Conservation (phyloP, 352 stramenopile genomes). For the Globisporangium radiosum region DNA sequence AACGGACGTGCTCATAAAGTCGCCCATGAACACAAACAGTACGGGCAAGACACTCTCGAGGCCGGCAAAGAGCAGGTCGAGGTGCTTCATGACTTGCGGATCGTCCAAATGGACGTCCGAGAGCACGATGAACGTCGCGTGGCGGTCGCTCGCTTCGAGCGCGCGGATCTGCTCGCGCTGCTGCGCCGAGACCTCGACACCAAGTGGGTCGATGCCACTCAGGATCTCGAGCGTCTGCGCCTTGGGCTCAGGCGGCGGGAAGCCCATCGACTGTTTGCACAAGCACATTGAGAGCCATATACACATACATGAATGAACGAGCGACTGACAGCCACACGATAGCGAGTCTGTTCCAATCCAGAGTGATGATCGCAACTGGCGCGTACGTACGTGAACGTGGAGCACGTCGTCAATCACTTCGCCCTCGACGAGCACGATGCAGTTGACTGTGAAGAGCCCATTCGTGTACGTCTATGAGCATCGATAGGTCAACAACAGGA, state of each 20-base stretch:
- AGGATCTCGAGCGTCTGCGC: slow-evolving; percentile 68
- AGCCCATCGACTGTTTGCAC: slow-evolving; percentile 76
- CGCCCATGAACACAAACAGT: slow-evolving; percentile 93
- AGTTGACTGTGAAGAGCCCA: slow-evolving; percentile 90
- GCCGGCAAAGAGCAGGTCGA: slow-evolving; percentile 87
- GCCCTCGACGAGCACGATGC: slow-evolving; percentile 90
- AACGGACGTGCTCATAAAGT: slow-evolving; percentile 86
- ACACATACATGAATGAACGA: not conserved
- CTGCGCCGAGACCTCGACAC: slow-evolving; percentile 70
- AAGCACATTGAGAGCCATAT: not conserved
- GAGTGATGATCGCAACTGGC: not conserved
- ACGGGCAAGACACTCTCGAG: slow-evolving; percentile 69
- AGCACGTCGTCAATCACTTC: slow-evolving; percentile 91
- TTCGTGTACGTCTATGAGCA: slow-evolving; percentile 58
- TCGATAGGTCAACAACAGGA: not conserved
- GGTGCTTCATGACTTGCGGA: slow-evolving; percentile 81
- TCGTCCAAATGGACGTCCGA: slow-evolving; percentile 93
- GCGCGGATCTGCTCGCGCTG: slow-evolving; percentile 74
- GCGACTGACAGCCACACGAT: not conserved
- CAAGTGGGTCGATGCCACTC: slow-evolving; percentile 71
- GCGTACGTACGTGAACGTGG: slow-evolving; percentile 66
- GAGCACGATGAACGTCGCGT: slow-evolving; percentile 90
- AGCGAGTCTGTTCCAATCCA: too few relatives aligned
- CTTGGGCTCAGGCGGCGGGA: slow-evolving; percentile 85
- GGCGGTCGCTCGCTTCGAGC: slow-evolving; percentile 75